These are phyloP conservation scores for Primulina tabacum DNA, from an alignment of 257 asterid genomes.

Conservation along the genomic window DNA sequence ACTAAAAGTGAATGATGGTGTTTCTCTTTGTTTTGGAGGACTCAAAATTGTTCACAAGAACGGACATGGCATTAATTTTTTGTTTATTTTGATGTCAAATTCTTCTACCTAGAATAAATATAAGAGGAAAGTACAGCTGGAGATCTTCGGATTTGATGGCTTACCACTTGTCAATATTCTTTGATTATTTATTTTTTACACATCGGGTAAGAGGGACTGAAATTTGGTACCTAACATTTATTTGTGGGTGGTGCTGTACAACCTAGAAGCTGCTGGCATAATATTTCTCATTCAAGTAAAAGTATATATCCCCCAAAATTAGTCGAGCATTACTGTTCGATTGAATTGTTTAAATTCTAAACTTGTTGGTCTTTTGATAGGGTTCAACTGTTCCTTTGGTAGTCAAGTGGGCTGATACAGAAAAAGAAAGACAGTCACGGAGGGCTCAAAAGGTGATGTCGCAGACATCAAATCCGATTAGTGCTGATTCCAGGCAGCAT, in stretches of 20 bases:
- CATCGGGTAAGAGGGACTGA: not conserved
- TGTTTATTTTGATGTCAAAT: not conserved
- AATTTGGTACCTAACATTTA: not conserved
- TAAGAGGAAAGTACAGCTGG: not conserved
- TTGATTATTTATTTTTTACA: not conserved
- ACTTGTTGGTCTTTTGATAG: conserved; percentile 33
- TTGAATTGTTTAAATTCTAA: conserved; percentile 18
- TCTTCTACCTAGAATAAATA: not conserved
- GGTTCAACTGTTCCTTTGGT: conserved; percentile 92
- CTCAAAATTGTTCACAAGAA: not conserved
- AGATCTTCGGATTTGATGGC: not conserved
- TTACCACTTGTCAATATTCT: not conserved
- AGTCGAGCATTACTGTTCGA: not conserved
- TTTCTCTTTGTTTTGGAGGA: not conserved
- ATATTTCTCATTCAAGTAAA: not conserved
- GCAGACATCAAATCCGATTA: conserved; percentile 50
- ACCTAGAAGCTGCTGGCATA: not conserved
- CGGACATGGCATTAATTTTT: not conserved
- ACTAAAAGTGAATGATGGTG: not conserved
- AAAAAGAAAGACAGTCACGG: conserved; percentile 90
- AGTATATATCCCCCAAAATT: not conserved
- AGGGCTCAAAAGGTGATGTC: conserved; percentile 86
- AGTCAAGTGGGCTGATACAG: conserved; percentile 99
- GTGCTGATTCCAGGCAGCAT: conserved; percentile 63
- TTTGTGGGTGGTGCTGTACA: not conserved